phyloP scores from a whole-genome alignment of 257 asterid genomes.

The Solanum phureja region DNA sequence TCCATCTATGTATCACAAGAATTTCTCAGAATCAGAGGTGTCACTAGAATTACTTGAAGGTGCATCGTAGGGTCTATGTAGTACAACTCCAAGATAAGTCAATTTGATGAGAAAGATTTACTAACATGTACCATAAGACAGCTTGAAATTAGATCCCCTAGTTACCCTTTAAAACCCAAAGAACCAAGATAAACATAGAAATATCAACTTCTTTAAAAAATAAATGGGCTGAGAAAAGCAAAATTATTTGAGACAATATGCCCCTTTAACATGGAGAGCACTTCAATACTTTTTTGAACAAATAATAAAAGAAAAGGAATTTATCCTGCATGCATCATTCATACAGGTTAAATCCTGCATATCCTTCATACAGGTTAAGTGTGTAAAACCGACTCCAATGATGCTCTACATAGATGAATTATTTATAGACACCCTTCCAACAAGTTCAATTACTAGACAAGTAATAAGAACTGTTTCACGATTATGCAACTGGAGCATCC shows the following conservation, averaged over 20 bases:
- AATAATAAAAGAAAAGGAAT: background rate
- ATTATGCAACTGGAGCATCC: background rate
- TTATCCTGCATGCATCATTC: background rate
- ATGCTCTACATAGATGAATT: background rate
- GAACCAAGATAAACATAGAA: background rate
- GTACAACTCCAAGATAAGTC: background rate
- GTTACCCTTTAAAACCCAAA: background rate
- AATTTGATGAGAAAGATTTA: background rate
- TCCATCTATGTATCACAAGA: background rate
- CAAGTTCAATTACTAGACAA: background rate
- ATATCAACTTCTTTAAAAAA: background rate
- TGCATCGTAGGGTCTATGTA: background rate
- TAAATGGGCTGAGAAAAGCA: background rate
- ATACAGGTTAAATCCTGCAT: background rate
- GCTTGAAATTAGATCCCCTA: background rate
- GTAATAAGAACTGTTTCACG: background rate
- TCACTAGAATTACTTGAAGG: background rate
- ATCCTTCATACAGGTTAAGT: background rate
- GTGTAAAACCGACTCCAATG: background rate
- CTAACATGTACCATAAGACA: background rate
- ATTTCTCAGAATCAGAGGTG: background rate
- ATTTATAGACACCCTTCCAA: background rate
- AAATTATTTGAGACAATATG: background rate
- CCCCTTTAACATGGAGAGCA: background rate
- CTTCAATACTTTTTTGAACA: background rate